These are phyloP conservation scores for Piper longum DNA, from an alignment of 164 flowering plant species.

Conservation along the genomic window DNA sequence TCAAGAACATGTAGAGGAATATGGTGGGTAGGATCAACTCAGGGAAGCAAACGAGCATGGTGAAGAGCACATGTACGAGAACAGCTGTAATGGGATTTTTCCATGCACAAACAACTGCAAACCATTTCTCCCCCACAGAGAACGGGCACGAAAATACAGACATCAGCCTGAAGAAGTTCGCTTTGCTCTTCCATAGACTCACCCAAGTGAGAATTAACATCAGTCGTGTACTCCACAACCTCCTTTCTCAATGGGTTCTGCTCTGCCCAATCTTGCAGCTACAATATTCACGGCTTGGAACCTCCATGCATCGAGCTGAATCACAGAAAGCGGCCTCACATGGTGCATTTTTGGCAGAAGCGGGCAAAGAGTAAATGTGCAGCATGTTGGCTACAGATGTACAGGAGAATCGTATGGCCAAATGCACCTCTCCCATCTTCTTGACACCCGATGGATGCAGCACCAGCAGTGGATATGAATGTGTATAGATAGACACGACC, in stretches of 20 bases:
- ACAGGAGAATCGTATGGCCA: constrained; percentile 43
- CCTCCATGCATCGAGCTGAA: constrained; percentile 28
- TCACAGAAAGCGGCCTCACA: constrained; percentile 22
- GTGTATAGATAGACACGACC: constrained; percentile 41
- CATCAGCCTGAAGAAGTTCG: constrained; percentile 29
- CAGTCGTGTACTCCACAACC: constrained; percentile 48
- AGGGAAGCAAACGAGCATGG: constrained; percentile 23
- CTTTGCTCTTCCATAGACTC: constrained; percentile 39
- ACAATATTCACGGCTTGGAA: constrained; percentile 30
- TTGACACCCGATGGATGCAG: constrained; percentile 36
- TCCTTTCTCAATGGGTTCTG: constrained; percentile 45
- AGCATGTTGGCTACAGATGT: constrained; percentile 22
- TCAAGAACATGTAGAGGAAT: constrained; percentile 18
- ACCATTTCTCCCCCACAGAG: constrained; percentile 18
- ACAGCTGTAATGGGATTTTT: constrained; percentile 27
- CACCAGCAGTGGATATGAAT: constrained; percentile 35
- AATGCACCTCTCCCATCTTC: constrained; percentile 51
- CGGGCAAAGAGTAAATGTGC: constrained; percentile 23
- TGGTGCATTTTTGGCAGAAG: constrained; percentile 46
- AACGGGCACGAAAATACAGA: constrained; percentile 13
- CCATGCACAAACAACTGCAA: constrained; percentile 31
- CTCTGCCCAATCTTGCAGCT: constrained; percentile 25
- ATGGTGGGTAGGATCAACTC: constrained; percentile 21
- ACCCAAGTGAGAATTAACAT: constrained; percentile 35
- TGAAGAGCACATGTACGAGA: constrained; percentile 22